Evolutionary conservation across 345 rosid genomes (phyloP).

Genomic region (rapeseed (Brassica napus)): Da-Ae NC_063452.1:53450501-53451000

Average conservation of each 20-base stretch:
- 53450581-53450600: background rate
- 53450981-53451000: background rate
- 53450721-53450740: conserved; percentile 9
- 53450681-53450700: background rate
- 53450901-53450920: background rate
- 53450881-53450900: background rate
- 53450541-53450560: conserved; percentile 18
- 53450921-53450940: background rate
- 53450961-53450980: conserved; percentile 9
- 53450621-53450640: conserved; percentile 6
- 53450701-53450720: background rate
- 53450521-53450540: conserved; percentile 3
- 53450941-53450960: background rate
- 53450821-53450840: background rate
- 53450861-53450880: background rate
- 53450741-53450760: background rate
- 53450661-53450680: conserved; percentile 7
- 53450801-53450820: conserved; percentile 63
- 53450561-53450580: conserved; percentile 5
- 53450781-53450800: conserved; percentile 94
- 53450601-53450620: background rate
- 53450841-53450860: background rate
- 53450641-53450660: background rate
- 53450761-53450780: conserved; percentile 97
- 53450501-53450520: conserved; percentile 9